Evolutionary conservation across 495 filamentous ascomycete genomes (phyloP).

Genomic region (Aspergillus sclerotiicarbonarius): DNA sequence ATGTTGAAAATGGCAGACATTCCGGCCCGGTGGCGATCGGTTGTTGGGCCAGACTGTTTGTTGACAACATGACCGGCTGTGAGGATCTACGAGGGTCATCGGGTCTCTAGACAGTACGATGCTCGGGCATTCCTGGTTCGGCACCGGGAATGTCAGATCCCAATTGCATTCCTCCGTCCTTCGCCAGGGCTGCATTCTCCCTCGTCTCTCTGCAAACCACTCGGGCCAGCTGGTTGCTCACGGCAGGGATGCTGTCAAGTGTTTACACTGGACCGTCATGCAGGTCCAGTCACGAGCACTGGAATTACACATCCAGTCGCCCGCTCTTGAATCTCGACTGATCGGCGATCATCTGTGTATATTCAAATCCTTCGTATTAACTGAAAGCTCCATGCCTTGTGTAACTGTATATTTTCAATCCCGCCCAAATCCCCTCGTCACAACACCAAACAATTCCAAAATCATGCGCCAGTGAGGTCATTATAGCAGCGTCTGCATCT

Average conservation of each 20-base stretch:
- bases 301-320: not conserved
- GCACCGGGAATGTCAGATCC: not conserved
- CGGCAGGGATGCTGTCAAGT: not conserved
- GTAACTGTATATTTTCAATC: not conserved
- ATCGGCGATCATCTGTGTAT: not conserved
- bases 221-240: not conserved
- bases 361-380: not conserved
- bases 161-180: too few relatives aligned
- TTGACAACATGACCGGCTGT: not conserved
- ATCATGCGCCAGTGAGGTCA: slow-evolving; percentile 11
- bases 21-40: not conserved
- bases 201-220: not conserved
- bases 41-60: not conserved
- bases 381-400: not conserved
- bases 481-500: slow-evolving; percentile 40
- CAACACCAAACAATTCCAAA: slow-evolving; percentile 5
- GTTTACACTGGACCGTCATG: not conserved
- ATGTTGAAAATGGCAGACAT: not conserved
- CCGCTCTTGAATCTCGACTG: not conserved
- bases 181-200: not conserved
- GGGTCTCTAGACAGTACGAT: not conserved
- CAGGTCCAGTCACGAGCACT: not conserved
- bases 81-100: too few relatives aligned
- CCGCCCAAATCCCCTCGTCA: not conserved
- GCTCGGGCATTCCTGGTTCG: not conserved